Evolutionary conservation across 805 yeast species (phyloP), one percentile per base, ranked within the genome.

Genomic region (Teunomyces stri): DNA sequence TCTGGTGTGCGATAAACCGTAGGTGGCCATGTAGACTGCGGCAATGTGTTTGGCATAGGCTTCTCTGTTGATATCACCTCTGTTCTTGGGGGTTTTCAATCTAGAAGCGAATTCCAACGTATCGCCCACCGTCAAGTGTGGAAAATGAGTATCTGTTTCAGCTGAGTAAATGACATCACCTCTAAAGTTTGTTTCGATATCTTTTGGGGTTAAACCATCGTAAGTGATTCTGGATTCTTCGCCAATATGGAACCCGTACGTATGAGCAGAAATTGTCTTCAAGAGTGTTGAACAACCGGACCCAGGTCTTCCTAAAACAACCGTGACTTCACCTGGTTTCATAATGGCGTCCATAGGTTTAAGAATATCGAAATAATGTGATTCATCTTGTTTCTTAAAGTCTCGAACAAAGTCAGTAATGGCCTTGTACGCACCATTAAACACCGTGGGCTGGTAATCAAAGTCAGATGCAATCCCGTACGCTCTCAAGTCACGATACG

Each of bases 401-500:
- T 43, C 29, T 45, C 56, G 49, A 12, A 55, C 11, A 2, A 46
- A 41, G 18, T 63, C 62, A 7, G 34, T 42, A 6, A 53, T 38
- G 3, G 35, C 28, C 35, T 47, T 47, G 58, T 61, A 34, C 57
- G 59, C 21, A 59, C 64, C 63, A 53, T 80, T 82, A n/a, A 71
- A 55, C 2, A 80, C 77, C 2, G 83, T 82, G 4, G 80, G 68
- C 61, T 82, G 87, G 61, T 79, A 84, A 57, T 84, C 85, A 9
- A 85, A 75, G 60, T 81, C 88, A 4, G 81, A 72, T 2, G 88
- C 84, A 43, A 79, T 72, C 60, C 89, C 89, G 52, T 64, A 75
- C 3, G 85, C 85, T 48, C 84, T 60, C 54, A 84, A 65, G 42
- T 81, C 64, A 47, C 73, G 73, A 70, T 79, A 82, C 6, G 80